These are phyloP conservation scores for Talaromyces verruculosus DNA, from an alignment of 2,329 filamentous ascomycete genomes.

Conservation along the genomic window DNA sequence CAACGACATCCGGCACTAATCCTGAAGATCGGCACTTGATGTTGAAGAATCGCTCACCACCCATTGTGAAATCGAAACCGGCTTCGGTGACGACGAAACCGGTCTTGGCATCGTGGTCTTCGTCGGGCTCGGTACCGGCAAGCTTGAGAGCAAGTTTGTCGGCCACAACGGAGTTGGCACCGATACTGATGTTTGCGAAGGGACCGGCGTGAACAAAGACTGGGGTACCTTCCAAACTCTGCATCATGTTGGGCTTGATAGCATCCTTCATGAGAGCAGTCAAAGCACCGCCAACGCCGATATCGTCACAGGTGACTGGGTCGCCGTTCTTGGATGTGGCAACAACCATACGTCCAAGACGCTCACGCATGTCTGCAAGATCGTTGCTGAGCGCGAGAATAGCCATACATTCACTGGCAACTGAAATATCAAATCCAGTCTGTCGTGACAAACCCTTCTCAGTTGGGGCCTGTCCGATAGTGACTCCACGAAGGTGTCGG, in stretches of 20 bases:
- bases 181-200: slow-evolving; percentile 98
- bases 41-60: slow-evolving; percentile 99
- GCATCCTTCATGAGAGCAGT: slow-evolving; percentile 96
- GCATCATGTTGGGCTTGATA: slow-evolving; percentile 99
- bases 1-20: slow-evolving; percentile 86
- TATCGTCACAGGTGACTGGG: slow-evolving; percentile 91
- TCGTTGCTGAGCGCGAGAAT: slow-evolving; percentile 91
- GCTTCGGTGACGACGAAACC: slow-evolving; percentile 96
- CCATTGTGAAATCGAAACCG: slow-evolving; percentile 99
- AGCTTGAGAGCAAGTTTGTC: slow-evolving; percentile 96
- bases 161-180: slow-evolving; percentile 90
- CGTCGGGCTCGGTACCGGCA: slow-evolving; percentile 87
- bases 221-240: slow-evolving; percentile 93
- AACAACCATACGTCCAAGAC: slow-evolving; percentile 92
- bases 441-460: slow-evolving; percentile 86
- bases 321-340: slow-evolving; percentile 82
- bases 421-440: slow-evolving; percentile 96
- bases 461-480: slow-evolving; percentile 81
- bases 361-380: slow-evolving; percentile 84
- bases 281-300: slow-evolving; percentile 87
- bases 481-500: slow-evolving; percentile 84
- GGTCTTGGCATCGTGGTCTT: slow-evolving; percentile 76
- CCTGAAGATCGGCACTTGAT: slow-evolving; percentile 98
- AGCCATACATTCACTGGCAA: slow-evolving; percentile 97
- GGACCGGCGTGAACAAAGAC: slow-evolving; percentile 97